Conservation (phyloP, 148 eudicot species). For the Spergularia marina region DNA sequence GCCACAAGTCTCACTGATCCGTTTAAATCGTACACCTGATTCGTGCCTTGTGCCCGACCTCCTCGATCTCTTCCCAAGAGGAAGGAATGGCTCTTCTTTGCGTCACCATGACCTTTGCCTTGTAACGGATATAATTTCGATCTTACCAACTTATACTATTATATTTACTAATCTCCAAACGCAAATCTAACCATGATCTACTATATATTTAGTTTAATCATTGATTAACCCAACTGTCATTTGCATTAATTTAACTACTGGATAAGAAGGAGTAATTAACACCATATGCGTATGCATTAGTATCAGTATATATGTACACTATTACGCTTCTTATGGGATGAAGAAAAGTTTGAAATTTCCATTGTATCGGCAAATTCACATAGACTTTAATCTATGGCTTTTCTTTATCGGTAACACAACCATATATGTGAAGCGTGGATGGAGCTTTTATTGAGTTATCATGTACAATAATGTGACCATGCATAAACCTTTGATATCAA, state of each 20-base stretch:
- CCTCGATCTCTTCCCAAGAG: conserved; percentile 8
- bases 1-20: neutral
- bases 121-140: conserved; percentile 11
- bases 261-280: neutral
- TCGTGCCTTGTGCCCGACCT: conserved; percentile 7
- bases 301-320: too few species aligned
- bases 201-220: neutral
- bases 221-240: neutral
- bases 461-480: neutral
- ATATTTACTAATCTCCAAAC: neutral
- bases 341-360: too few species aligned
- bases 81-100: neutral
- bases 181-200: neutral
- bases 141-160: neutral
- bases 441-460: neutral
- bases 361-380: too few species aligned
- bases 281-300: neutral
- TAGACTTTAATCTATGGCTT: too few species aligned
- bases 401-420: too few species aligned
- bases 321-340: too few species aligned
- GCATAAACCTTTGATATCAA: neutral
- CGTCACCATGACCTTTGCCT: neutral
- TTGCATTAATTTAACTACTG: neutral
- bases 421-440: neutral
- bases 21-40: conserved; percentile 3